phyloP scores from a whole-genome alignment of 2,329 filamentous ascomycete species.

The Fusarium aywerte region DNA sequence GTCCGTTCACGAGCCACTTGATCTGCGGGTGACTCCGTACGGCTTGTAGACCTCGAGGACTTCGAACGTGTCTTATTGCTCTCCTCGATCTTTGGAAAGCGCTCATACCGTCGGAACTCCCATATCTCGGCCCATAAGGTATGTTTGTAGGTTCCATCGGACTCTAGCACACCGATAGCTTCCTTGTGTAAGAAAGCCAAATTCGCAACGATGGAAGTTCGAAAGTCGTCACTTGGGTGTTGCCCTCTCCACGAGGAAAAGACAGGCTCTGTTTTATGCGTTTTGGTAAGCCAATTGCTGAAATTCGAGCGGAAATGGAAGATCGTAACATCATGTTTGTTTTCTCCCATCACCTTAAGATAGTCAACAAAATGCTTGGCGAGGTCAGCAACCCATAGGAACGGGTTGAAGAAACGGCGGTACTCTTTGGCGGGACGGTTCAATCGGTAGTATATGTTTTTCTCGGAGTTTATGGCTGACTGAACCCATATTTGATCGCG shows the following conservation, averaged over 20 bases:
- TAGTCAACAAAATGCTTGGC: slow-evolving; percentile 79
- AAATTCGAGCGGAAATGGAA: slow-evolving; percentile 69
- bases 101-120: slow-evolving; percentile 51
- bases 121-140: slow-evolving; percentile 65
- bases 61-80: neutral
- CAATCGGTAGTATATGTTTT: slow-evolving; percentile 72
- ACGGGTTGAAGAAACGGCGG: slow-evolving; percentile 67
- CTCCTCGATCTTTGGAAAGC: neutral
- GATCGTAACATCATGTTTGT: slow-evolving; percentile 57
- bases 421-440: slow-evolving; percentile 69
- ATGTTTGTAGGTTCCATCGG: slow-evolving; percentile 50
- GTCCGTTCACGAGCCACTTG: neutral
- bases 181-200: slow-evolving; percentile 74
- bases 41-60: neutral
- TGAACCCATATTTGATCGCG: slow-evolving; percentile 71
- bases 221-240: slow-evolving; percentile 67
- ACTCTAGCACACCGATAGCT: slow-evolving; percentile 59
- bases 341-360: slow-evolving; percentile 54
- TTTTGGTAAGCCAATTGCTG: slow-evolving; percentile 61
- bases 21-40: neutral
- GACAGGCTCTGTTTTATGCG: slow-evolving; percentile 54
- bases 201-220: slow-evolving; percentile 68
- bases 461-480: slow-evolving; percentile 57
- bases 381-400: slow-evolving; percentile 77
- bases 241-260: slow-evolving; percentile 67